Evolutionary conservation across 306 rosid genomes (phyloP), one percentile per base, ranked within the genome.

Genomic region (Dicorynia guianensis): DNA sequence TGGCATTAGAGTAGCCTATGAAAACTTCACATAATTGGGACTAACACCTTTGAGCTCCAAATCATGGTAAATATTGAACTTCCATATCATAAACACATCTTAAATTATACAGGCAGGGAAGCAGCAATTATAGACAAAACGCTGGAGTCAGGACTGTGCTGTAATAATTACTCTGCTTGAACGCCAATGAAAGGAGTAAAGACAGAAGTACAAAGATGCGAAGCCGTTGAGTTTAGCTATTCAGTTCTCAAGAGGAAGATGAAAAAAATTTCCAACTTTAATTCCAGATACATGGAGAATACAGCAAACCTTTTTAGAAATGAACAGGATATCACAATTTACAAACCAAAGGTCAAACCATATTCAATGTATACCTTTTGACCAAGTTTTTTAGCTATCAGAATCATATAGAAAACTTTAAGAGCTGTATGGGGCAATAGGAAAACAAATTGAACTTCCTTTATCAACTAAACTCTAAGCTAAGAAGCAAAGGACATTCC

Each of bases 101-200:
- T 18, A 10, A 18, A 1, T 19, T 30, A 52, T 39, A 40, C 40
- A 56, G 35, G 62, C 65, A 52, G 58, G 46, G 63, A 76, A 76
- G 54, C 9, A 56, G 71, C 30, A 53, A 80, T 56, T 44, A 62
- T 69, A 5, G 65, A 52, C 30, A 62, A 54, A 62, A 59, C 13
- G 35, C 12, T 38, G 49, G 34, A 33, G 1, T 25, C 30, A 25
- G 30, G 30, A 25, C 30, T 25, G 30, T 25, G 30, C 30, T 60
- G 12, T 52, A 49, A 52, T 38, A 8, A 75, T 25, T 43, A 55
- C 59, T 43, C 14, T n/a, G 72, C 48, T 11, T 76, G 33, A 74
- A 74, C 6, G 60, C 12, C 8, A 65, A 60, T 38, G 55, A 46
- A 55, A 69, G 62, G 34, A 20, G 40, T 11, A 55, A 47, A 6